Conservation (phyloP, 805 yeast species). For the Yamadazyma akitaensis region DNA sequence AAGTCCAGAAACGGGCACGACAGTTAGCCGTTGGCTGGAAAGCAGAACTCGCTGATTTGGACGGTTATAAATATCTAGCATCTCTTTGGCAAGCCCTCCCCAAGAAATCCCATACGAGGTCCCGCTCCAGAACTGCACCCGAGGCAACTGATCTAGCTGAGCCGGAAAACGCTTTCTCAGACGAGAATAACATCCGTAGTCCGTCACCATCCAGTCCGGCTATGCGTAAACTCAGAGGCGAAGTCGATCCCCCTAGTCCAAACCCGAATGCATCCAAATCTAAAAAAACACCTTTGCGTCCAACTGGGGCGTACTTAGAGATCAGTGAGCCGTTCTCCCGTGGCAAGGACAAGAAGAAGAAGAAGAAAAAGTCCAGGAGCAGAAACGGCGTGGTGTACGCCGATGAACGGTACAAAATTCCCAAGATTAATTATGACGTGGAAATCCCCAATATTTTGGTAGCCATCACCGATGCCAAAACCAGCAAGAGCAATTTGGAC, state of each 20-base stretch:
- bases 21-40: constrained; percentile 67
- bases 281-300: constrained; percentile 23
- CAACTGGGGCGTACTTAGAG: constrained; percentile 22
- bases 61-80: constrained; percentile 49
- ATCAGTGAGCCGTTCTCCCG: constrained; percentile 10
- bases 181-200: constrained; percentile 9
- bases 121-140: background rate
- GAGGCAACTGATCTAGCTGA: background rate
- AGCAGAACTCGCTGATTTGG: constrained; percentile 47
- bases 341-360: constrained; percentile 13
- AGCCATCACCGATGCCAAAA: constrained; percentile 70
- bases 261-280: background rate
- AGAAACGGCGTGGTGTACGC: constrained; percentile 27
- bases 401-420: constrained; percentile 56
- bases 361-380: constrained; percentile 16
- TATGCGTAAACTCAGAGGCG: constrained; percentile 3
- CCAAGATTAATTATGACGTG: constrained; percentile 61
- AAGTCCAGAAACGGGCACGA: constrained; percentile 47
- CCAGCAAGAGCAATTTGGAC: constrained; percentile 65
- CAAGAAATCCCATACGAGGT: constrained; percentile 6
- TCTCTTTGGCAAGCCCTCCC: constrained; percentile 46
- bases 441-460: constrained; percentile 71
- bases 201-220: constrained; percentile 16
- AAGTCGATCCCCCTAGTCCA: background rate
- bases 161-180: constrained; percentile 10